phyloP scores from a whole-genome alignment of 257 asterid species.

The Gentiana macrophylla region DNA sequence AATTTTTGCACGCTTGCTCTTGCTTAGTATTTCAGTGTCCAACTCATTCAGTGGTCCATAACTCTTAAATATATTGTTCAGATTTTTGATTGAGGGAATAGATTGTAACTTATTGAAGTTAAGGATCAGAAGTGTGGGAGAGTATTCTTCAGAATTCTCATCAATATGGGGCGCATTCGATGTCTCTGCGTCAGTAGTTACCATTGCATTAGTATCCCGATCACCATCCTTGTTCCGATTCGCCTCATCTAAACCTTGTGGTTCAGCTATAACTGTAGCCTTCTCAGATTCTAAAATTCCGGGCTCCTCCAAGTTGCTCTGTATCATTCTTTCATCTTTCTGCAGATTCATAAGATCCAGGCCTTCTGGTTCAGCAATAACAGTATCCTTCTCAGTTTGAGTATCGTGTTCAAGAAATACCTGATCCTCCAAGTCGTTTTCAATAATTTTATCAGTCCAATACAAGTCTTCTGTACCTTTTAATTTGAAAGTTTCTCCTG shows the following conservation, averaged over 20 bases:
- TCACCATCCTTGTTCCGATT: constrained; percentile 13
- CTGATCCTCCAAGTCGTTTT: constrained; percentile 27
- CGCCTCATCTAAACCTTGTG: constrained; percentile 10
- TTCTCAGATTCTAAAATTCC: constrained; percentile 19
- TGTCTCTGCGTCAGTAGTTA: constrained; percentile 15
- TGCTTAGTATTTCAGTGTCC: constrained; percentile 33
- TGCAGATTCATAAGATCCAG: constrained; percentile 12
- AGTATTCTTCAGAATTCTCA: constrained; percentile 20
- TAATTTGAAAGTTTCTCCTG: constrained; percentile 16
- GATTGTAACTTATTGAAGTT: constrained; percentile 41
- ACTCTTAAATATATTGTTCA: constrained; percentile 47
- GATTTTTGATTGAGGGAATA: constrained; percentile 38
- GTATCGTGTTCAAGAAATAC: constrained; percentile 19
- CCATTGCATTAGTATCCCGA: constrained; percentile 3
- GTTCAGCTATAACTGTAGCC: constrained; percentile 11
- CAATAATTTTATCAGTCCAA: constrained; percentile 58
- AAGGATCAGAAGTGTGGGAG: constrained; percentile 50
- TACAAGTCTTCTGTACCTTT: constrained; percentile 42
- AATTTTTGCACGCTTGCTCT: constrained; percentile 55
- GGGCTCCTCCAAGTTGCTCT: constrained; percentile 25
- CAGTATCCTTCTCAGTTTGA: constrained; percentile 10
- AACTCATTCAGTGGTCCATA: constrained; percentile 57
- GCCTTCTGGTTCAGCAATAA: constrained; percentile 15
- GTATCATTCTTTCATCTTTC: constrained; percentile 15
- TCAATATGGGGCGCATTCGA: constrained; percentile 7